Percentiles rank a stretch among this genome's conserved stretches.
Evolutionary conservation across 225 moss, liverwort and hornwort genomes (phyloP).

Genomic region (Takakia lepidozioides): DNA sequence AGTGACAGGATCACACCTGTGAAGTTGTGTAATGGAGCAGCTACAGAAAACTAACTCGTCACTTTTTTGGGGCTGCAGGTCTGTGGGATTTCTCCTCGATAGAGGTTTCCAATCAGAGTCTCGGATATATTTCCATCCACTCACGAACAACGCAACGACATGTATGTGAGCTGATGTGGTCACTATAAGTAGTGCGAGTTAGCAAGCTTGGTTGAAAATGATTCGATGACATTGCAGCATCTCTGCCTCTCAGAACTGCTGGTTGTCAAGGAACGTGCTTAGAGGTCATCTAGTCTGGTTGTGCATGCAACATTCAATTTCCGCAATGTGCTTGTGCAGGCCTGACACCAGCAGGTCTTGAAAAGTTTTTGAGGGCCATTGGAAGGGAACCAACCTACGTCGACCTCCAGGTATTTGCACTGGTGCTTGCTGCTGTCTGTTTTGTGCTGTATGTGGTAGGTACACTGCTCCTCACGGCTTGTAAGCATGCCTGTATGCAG

Average conservation of each 20-base stretch:
- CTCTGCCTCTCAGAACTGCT: no score
- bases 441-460: background rate
- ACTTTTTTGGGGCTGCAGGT: conserved; percentile 16
- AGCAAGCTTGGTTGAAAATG: no score
- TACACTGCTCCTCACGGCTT: background rate
- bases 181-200: no score
- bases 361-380: conserved; percentile 52
- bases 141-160: conserved; percentile 65
- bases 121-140: conserved; percentile 65
- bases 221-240: no score
- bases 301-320: no score
- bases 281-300: no score
- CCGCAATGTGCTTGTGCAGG: no score
- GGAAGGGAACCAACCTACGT: conserved; percentile 63
- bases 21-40: background rate
- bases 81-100: conserved; percentile 62
- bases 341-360: conserved; percentile 43
- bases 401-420: conserved; percentile 51
- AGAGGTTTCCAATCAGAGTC: conserved; percentile 53
- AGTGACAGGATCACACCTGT: background rate
- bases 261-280: no score
- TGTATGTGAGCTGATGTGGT: conserved; percentile 24
- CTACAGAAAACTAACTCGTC: background rate
- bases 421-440: background rate
- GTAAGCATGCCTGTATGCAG: conserved; percentile 21